phyloP scores from a whole-genome alignment of 2,329 filamentous ascomycete species.

The Fusarium nematophilum region DNA sequence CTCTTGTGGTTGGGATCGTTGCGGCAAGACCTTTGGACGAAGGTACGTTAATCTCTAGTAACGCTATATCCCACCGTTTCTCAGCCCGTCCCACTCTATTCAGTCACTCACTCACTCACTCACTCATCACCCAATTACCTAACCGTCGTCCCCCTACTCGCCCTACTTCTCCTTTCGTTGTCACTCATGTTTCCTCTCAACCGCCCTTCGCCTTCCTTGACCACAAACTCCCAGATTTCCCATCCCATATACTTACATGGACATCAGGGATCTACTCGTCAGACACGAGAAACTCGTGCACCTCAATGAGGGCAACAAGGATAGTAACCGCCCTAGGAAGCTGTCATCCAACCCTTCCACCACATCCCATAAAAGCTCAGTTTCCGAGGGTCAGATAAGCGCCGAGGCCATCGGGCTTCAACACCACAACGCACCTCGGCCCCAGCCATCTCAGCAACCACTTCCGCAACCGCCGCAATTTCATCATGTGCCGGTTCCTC shows the following conservation, averaged over 20 bases:
- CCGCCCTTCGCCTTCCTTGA: slow-evolving; percentile 1
- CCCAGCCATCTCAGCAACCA: slow-evolving; percentile 44
- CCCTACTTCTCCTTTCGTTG: neutral
- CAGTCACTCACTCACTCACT: slow-evolving; percentile 18
- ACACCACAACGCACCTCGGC: slow-evolving; percentile 41
- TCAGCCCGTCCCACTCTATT: slow-evolving; percentile 29
- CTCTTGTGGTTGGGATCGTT: slow-evolving; percentile 67
- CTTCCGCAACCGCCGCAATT: slow-evolving; percentile 49
- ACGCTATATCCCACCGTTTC: slow-evolving; percentile 34
- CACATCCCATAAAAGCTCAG: slow-evolving; percentile 57
- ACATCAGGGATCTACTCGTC: slow-evolving; percentile 72
- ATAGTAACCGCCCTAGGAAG: slow-evolving; percentile 63
- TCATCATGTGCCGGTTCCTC: slow-evolving; percentile 53
- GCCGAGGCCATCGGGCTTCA: slow-evolving; percentile 60
- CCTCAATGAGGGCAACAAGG: slow-evolving; percentile 69
- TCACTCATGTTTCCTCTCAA: slow-evolving; percentile 3
- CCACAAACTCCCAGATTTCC: neutral
- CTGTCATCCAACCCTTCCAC: slow-evolving; percentile 59
- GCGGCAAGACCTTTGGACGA: slow-evolving; percentile 72
- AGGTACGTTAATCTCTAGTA: slow-evolving; percentile 59
- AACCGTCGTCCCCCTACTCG: slow-evolving; percentile 10
- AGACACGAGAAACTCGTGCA: slow-evolving; percentile 74
- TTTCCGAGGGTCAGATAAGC: slow-evolving; percentile 60
- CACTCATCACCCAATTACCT: slow-evolving; percentile 23
- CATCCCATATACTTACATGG: slow-evolving; percentile 62